Conservation (phyloP, 2,329 filamentous ascomycete genomes). For the Biscogniauxia sp. region DNA sequence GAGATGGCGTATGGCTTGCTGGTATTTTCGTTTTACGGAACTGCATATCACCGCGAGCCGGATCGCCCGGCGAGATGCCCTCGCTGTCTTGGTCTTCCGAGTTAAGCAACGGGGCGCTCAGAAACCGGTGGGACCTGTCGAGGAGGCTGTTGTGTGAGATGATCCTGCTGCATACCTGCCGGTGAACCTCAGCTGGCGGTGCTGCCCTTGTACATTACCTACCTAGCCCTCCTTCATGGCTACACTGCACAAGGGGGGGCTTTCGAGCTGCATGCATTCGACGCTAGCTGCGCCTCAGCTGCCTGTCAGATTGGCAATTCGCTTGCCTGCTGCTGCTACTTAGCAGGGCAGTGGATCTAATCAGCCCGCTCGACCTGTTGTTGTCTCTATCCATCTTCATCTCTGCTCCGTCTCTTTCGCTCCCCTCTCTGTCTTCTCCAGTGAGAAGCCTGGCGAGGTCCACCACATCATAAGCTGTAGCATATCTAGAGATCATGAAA, state of each 20-base stretch:
- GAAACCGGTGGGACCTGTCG: slow-evolving; percentile 7
- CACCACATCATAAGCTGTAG: background rate
- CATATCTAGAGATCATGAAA: background rate
- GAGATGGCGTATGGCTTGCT: slow-evolving; percentile 1
- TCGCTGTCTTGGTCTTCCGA: slow-evolving; percentile 11
- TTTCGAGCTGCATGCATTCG: slow-evolving; percentile 5
- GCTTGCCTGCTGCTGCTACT: slow-evolving; percentile 2
- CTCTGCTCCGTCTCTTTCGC: background rate
- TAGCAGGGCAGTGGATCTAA: background rate
- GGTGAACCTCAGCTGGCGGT: slow-evolving; percentile 11
- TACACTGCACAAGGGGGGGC: slow-evolving; percentile 6
- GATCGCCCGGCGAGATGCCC: slow-evolving; percentile 15
- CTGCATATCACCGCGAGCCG: slow-evolving; percentile 11
- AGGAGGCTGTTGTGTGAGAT: slow-evolving; percentile 1
- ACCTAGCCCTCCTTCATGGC: slow-evolving; percentile 3
- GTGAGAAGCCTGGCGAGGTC: background rate
- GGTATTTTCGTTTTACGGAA: slow-evolving; percentile 8
- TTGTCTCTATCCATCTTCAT: background rate
- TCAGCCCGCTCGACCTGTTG: background rate
- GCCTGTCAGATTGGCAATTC: slow-evolving; percentile 17
- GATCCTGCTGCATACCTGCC: slow-evolving; percentile 11
- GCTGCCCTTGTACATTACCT: slow-evolving; percentile 12
- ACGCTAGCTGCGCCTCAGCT: slow-evolving; percentile 19
- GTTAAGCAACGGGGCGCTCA: slow-evolving; percentile 5
- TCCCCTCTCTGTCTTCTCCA: background rate